Base-by-base conservation (phyloP, 2,329 filamentous ascomycete genomes). In the Trichoderma atroviride region DNA sequence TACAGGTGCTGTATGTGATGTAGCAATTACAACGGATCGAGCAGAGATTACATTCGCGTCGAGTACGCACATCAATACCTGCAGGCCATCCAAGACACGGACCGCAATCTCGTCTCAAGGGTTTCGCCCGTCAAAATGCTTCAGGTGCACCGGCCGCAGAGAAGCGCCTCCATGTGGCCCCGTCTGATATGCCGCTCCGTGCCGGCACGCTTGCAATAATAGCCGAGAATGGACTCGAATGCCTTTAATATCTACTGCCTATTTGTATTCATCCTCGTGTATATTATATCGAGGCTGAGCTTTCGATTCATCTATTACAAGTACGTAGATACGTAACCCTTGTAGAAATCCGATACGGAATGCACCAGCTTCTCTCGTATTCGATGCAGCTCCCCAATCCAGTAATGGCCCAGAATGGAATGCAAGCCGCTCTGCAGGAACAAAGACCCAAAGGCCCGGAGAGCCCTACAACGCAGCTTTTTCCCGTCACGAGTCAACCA, bases 31-130 rank as follows among this genome's bases (percentile, higher is more conserved):
- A 62, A n/a, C 29, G n/a, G 4, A 19, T 50, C 11, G n/a, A 16
- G 31, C 40, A 13, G 24, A 33, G 27, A 52, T 62, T 43, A 22
- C 6, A 40, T 2, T 13, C n/a, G 47, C 24, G 14, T n/a, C 16
- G 19, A 0, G 40, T 7, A n/a, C 7, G 40, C 40, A n/a, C 40
- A 43, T 43, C 40, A n/a, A 43, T 9, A n/a, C 40, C 40, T 43
- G 33, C 31, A 33, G 37, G 37, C 16, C 40, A n/a, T n/a, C 3
- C 40, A 43, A 43, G 5, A 43, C 4, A 22, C 59, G 14, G 22
- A 43, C 22, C 58, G 55, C 64, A 67, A 67, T 67, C 16, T 67
- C 64, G 64, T 22, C 24, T 5, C 31, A 57, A 59, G 64, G 55
- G 22, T 14, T 43, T 59, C 57, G 40, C 57, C 35, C 35, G 22